Evolutionary conservation across 768 basidiomycete species (phyloP).

Genomic region (Hortiboletus flavorubellus): DNA sequence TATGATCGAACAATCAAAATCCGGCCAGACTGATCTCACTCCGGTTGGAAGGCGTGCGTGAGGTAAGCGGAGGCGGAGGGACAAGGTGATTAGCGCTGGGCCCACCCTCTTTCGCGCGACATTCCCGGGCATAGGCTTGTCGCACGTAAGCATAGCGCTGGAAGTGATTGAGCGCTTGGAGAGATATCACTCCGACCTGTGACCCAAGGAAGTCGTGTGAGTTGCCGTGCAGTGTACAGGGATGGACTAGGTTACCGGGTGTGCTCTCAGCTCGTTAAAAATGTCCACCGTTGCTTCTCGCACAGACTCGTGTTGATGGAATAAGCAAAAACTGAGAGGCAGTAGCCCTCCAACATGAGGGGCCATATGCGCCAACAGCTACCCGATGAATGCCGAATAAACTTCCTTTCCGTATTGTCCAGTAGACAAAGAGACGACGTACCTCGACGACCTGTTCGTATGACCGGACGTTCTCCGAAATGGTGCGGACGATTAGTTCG

Average conservation of each 20-base stretch:
- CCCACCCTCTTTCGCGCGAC: constrained; percentile 31
- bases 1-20: constrained; percentile 18
- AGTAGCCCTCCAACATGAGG: constrained; percentile 79
- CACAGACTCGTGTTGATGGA: constrained; percentile 78
- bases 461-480: constrained; percentile 67
- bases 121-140: constrained; percentile 69
- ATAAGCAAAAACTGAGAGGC: constrained; percentile 84
- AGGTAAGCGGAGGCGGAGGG: constrained; percentile 30
- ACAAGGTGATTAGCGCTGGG: constrained; percentile 26
- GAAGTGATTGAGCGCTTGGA: constrained; percentile 82
- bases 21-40: constrained; percentile 44
- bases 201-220: background rate
- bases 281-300: constrained; percentile 81
- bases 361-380: constrained; percentile 81
- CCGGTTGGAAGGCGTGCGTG: constrained; percentile 44
- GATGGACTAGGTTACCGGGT: constrained; percentile 54
- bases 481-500: constrained; percentile 65
- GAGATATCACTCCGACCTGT: constrained; percentile 75
- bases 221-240: background rate
- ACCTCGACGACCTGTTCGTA: constrained; percentile 94
- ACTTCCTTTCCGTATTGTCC: no score
- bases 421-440: constrained; percentile 9
- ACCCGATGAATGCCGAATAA: background rate
- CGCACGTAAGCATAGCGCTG: constrained; percentile 86
- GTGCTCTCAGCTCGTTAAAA: constrained; percentile 72